Percentiles rank a stretch among this genome's conserved stretches.
Evolutionary conservation across 306 rosid species (phyloP).

Genomic region (Coriaria nepalensis): DNA sequence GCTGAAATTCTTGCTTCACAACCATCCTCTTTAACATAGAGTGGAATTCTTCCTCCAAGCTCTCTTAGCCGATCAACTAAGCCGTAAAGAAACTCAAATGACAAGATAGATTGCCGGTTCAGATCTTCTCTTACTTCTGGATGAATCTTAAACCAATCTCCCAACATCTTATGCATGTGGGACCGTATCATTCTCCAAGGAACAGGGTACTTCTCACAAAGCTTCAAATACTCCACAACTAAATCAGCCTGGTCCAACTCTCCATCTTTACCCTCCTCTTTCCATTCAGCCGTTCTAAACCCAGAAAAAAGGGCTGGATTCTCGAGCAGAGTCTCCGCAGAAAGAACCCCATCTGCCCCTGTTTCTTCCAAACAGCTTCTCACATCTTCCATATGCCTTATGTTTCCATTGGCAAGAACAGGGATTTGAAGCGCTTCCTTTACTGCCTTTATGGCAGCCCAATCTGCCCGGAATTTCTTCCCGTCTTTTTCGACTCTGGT

Average conservation of each 20-base stretch:
- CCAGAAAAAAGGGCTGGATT: constrained; percentile 94
- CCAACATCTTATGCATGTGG: constrained; percentile 82
- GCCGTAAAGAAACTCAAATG: constrained; percentile 71
- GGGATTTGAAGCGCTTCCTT: constrained; percentile 64
- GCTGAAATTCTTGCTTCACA: constrained; percentile 10
- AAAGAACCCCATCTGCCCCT: constrained; percentile 44
- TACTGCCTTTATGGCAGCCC: constrained; percentile 76
- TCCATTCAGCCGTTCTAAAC: constrained; percentile 62
- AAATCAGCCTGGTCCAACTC: constrained; percentile 71
- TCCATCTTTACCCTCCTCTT: constrained; percentile 24
- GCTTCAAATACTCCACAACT: constrained; percentile 67
- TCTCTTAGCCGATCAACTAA: constrained; percentile 59
- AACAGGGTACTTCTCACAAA: constrained; percentile 67
- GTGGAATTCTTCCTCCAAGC: constrained; percentile 69
- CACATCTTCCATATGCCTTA: constrained; percentile 45
- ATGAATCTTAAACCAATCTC: constrained; percentile 87
- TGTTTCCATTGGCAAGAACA: constrained; percentile 45
- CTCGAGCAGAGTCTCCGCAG: constrained; percentile 75
- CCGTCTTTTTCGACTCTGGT: constrained; percentile 91
- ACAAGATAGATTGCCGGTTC: constrained; percentile 58
- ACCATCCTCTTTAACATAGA: constrained; percentile 31
- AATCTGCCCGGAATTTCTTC: constrained; percentile 75
- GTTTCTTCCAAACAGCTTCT: constrained; percentile 28
- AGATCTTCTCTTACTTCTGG: constrained; percentile 82
- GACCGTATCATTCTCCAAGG: constrained; percentile 96